Conservation (phyloP, 768 basidiomycete genomes). For the Tulasnella sp. region DNA sequence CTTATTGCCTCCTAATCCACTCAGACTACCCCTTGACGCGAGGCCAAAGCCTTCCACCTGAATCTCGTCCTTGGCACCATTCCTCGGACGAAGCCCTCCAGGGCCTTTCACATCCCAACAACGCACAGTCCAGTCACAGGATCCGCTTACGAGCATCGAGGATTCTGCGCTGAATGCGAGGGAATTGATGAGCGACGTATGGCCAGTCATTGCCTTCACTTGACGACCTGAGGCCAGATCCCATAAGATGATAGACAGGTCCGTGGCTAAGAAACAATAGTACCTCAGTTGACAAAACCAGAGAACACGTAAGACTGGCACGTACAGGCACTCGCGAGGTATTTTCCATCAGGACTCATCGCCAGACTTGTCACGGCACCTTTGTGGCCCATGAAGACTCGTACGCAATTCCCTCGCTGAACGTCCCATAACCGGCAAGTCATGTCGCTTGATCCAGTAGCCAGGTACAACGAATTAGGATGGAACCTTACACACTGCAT, state of each 20-base stretch:
- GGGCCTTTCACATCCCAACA: constrained; percentile 90
- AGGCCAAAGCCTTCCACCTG: constrained; percentile 21
- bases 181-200: constrained; percentile 78
- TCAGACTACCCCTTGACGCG: constrained; percentile 32
- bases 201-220: constrained; percentile 94
- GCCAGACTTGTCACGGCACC: constrained; percentile 76
- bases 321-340: constrained; percentile 79
- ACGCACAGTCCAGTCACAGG: constrained; percentile 92
- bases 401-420: constrained; percentile 85
- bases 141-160: constrained; percentile 76
- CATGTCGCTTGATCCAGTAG: constrained; percentile 93
- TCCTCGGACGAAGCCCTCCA: constrained; percentile 49
- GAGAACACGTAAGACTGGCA: neutral
- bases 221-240: constrained; percentile 89
- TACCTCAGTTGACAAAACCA: neutral
- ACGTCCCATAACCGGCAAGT: constrained; percentile 97
- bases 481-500: constrained; percentile 86
- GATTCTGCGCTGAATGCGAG: constrained; percentile 89
- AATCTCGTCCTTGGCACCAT: constrained; percentile 25
- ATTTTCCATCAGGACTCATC: constrained; percentile 86
- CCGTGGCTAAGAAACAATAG: constrained; percentile 49
- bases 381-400: constrained; percentile 93
- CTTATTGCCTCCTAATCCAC: constrained; percentile 33
- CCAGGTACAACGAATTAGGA: constrained; percentile 93
- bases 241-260: constrained; percentile 91